Conservation (phyloP, 371 early-diverging fungal species). For the Coemansia sp. region DNA sequence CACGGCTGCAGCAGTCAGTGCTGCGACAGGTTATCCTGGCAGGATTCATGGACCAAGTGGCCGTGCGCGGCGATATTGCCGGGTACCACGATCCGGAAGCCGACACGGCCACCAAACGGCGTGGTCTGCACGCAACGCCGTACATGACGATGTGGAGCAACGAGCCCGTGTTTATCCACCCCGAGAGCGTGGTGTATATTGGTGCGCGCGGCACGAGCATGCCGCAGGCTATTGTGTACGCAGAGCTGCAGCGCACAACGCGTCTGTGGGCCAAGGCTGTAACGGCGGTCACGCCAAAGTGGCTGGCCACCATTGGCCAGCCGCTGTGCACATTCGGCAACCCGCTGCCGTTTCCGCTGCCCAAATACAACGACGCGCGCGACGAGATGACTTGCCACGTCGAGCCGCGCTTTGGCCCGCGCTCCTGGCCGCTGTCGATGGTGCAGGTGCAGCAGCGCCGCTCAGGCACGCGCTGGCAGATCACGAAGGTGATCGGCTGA, state of each 20-base stretch:
- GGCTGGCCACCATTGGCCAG: constrained; percentile 77
- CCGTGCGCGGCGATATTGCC: constrained; percentile 70
- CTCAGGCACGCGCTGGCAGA: constrained; percentile 65
- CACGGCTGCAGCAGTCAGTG: constrained; percentile 61
- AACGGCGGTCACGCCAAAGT: constrained; percentile 74
- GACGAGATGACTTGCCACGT: constrained; percentile 69
- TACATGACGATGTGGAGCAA: constrained; percentile 83
- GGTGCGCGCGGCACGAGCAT: constrained; percentile 28
- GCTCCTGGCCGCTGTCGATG: constrained; percentile 72
- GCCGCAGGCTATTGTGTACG: constrained; percentile 43
- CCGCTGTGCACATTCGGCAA: constrained; percentile 65
- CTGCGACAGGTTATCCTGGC: constrained; percentile 84
- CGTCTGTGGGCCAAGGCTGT: constrained; percentile 74
- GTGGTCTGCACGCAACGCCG: constrained; percentile 54
- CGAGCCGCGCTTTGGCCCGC: constrained; percentile 72
- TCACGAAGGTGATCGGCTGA: constrained; percentile 46
- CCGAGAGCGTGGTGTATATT: constrained; percentile 74
- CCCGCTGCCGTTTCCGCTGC: constrained; percentile 64
- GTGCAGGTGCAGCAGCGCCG: constrained; percentile 68
- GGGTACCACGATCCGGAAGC: constrained; percentile 53
- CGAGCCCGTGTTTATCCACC: constrained; percentile 62
- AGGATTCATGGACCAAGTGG: constrained; percentile 90
- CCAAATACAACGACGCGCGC: constrained; percentile 64
- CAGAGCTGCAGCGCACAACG: constrained; percentile 49
- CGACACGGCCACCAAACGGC: constrained; percentile 27